Evolutionary conservation across 2,329 filamentous ascomycete genomes (phyloP).

Genomic region (Ambrosiella xylebori): DNA sequence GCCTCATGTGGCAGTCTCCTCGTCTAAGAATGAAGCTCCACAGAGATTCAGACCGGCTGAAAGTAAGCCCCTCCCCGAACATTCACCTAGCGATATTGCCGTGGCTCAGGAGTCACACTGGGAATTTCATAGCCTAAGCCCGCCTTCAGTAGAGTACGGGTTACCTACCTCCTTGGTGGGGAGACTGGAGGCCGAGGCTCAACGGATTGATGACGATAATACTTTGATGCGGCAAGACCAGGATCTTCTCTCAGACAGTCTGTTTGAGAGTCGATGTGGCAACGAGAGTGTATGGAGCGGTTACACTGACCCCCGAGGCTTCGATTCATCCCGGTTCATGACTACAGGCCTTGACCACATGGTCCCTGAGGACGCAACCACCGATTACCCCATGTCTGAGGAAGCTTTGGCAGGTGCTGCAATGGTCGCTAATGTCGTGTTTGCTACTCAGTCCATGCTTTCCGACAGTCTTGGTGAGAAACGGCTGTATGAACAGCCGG

Average conservation of each 20-base stretch:
- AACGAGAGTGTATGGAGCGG: no score
- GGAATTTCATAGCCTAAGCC: background rate
- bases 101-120: background rate
- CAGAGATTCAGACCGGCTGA: background rate
- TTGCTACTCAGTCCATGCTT: conserved; percentile 11
- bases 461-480: conserved; percentile 5
- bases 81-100: background rate
- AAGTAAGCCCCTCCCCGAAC: conserved; percentile 4
- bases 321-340: no score
- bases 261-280: no score
- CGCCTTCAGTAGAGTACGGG: background rate
- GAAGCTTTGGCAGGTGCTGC: conserved; percentile 10
- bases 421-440: conserved; percentile 11
- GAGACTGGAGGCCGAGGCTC: background rate
- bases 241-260: background rate
- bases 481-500: background rate
- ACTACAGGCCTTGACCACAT: no score
- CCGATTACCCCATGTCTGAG: background rate
- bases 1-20: background rate
- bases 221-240: background rate
- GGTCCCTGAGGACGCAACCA: no score
- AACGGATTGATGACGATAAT: conserved; percentile 3
- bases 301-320: no score
- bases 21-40: background rate
- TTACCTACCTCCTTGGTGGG: background rate